Evolutionary conservation across 345 rosid genomes (phyloP).

Genomic region (Carallia pectinifolia): DNA sequence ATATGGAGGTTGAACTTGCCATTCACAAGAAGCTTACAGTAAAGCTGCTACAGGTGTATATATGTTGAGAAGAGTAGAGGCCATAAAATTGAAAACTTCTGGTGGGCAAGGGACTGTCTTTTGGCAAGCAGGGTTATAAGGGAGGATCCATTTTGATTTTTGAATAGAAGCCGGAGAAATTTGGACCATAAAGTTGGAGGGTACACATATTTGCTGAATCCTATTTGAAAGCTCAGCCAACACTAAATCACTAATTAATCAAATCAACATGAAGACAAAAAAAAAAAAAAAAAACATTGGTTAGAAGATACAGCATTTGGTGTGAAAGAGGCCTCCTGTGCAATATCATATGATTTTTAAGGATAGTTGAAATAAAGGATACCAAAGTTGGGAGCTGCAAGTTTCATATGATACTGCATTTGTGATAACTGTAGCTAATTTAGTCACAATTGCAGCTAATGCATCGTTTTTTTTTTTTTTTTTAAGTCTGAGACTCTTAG

Average conservation of each 20-base stretch:
- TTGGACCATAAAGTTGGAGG: not conserved
- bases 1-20: conserved; percentile 30
- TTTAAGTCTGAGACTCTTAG: no score
- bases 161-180: conserved; percentile 3
- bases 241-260: not conserved
- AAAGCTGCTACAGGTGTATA: conserved; percentile 13
- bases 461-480: no score
- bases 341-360: not conserved
- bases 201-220: not conserved
- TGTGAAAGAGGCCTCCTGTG: conserved; percentile 3
- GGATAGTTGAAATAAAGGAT: no score
- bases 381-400: no score
- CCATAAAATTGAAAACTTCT: conserved; percentile 21
- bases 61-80: conserved; percentile 9
- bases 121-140: conserved; percentile 14
- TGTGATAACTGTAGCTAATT: no score
- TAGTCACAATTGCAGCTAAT: no score
- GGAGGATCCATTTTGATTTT: not conserved
- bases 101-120: conserved; percentile 17
- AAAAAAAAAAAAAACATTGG: not conserved
- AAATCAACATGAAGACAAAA: no score
- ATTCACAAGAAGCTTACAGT: conserved; percentile 31
- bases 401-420: no score
- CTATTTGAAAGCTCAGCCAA: not conserved
- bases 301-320: not conserved